A percentile compares a stretch with the other conserved stretches of the same genome.
phyloP scores from a whole-genome alignment of 2,329 filamentous ascomycete genomes.

The Ceratocystis papillata region DNA sequence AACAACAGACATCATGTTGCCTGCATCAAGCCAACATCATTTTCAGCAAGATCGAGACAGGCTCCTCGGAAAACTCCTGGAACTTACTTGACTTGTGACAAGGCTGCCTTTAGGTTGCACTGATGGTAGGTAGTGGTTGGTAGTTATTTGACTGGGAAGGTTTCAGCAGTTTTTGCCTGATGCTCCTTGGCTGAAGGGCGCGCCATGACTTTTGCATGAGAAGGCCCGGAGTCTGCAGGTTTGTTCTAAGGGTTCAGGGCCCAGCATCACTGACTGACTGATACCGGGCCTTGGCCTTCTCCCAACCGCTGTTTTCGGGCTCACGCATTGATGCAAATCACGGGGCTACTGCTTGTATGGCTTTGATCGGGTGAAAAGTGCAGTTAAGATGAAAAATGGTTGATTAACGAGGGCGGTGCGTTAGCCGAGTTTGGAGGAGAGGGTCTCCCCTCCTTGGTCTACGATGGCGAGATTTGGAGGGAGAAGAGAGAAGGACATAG shows the following conservation, averaged over 20 bases:
- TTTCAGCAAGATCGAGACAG: not conserved
- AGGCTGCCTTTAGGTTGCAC: not conserved
- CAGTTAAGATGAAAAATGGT: not conserved
- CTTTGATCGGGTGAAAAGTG: not conserved
- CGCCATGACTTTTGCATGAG: not conserved
- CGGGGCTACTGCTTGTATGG: too few relatives aligned
- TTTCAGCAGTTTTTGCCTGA: slow-evolving; percentile 1
- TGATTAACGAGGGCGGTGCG: slow-evolving; percentile 7
- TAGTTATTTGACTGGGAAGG: not conserved
- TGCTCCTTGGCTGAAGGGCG: not conserved
- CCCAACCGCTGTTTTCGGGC: too few relatives aligned
- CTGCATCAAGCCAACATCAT: not conserved
- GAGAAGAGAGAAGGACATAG: not conserved
- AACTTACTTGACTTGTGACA: not conserved
- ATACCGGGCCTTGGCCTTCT: too few relatives aligned
- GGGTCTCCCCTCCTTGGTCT: not conserved
- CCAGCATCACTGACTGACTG: too few relatives aligned
- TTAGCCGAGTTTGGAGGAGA: slow-evolving; percentile 2
- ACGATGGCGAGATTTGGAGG: slow-evolving; percentile 7
- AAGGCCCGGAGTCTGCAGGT: too few relatives aligned
- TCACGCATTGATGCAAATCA: too few relatives aligned
- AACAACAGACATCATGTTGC: not conserved
- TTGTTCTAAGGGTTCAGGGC: too few relatives aligned
- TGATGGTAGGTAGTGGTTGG: not conserved
- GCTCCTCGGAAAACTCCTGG: not conserved